Evolutionary conservation across 106 monocot species (phyloP).

Genomic region (Chionographis japonica): DNA sequence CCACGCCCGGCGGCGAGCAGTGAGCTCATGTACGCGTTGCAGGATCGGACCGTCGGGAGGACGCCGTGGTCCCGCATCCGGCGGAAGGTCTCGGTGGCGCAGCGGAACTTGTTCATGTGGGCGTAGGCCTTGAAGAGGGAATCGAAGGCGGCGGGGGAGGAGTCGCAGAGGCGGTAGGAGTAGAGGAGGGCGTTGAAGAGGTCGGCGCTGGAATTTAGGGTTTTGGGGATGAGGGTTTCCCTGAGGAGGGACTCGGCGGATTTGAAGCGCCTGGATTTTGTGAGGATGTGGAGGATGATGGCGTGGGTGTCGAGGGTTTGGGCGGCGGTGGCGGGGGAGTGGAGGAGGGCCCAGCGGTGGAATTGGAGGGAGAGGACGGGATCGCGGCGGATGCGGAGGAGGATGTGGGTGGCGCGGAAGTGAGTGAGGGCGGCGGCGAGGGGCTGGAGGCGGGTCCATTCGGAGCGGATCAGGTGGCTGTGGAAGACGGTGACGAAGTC

Average conservation of each 20-base stretch:
- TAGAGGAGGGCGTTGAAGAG: constrained; percentile 55
- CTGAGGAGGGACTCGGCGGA: constrained; percentile 47
- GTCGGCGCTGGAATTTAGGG: constrained; percentile 11
- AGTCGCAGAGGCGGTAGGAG: constrained; percentile 58
- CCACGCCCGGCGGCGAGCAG: constrained; percentile 32
- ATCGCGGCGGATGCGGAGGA: constrained; percentile 38
- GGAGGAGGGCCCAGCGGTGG: constrained; percentile 34
- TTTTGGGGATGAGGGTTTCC: constrained; percentile 19
- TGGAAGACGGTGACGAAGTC: constrained; percentile 47
- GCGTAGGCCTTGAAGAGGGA: constrained; percentile 65
- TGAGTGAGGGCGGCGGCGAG: constrained; percentile 41
- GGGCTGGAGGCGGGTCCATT: constrained; percentile 47
- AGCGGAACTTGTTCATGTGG: constrained; percentile 55
- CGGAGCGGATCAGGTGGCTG: constrained; percentile 48
- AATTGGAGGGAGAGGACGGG: constrained; percentile 71
- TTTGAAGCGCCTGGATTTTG: constrained; percentile 33
- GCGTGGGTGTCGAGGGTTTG: constrained; percentile 29
- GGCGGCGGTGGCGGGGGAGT: constrained; percentile 23
- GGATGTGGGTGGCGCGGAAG: constrained; percentile 38
- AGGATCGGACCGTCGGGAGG: constrained; percentile 65
- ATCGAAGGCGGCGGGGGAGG: constrained; percentile 63
- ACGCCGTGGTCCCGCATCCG: constrained; percentile 72
- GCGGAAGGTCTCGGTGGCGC: constrained; percentile 50
- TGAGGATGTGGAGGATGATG: constrained; percentile 59
- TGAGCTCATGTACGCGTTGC: constrained; percentile 78